Evolutionary conservation across 106 monocot genomes (phyloP).

Genomic region (Acanthochlamys bracteata): DNA sequence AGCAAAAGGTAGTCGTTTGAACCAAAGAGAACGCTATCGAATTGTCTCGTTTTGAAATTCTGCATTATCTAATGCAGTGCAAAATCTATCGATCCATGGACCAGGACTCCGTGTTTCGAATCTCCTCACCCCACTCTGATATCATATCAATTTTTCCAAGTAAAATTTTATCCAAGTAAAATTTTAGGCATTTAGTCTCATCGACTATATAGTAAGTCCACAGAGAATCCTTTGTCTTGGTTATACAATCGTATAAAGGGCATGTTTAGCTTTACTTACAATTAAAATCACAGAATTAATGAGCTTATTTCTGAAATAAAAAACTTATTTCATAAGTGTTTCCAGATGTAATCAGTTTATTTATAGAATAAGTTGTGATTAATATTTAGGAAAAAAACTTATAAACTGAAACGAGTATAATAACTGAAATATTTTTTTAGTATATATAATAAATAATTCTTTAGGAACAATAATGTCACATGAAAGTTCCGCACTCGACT

Average conservation of each 20-base stretch:
- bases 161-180: slow-evolving; percentile 28
- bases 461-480: too few relatives aligned
- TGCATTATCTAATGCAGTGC: slow-evolving; percentile 58
- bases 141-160: slow-evolving; percentile 55
- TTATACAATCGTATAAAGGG: slow-evolving; percentile 92
- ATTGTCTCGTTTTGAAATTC: slow-evolving; percentile 81
- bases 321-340: too few relatives aligned
- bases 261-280: too few relatives aligned
- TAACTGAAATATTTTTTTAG: too few relatives aligned
- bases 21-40: slow-evolving; percentile 46
- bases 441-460: too few relatives aligned
- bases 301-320: too few relatives aligned
- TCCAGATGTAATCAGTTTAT: too few relatives aligned
- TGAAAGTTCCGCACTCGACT: too few relatives aligned
- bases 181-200: slow-evolving; percentile 78
- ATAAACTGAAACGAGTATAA: too few relatives aligned
- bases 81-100: slow-evolving; percentile 77
- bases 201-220: slow-evolving; percentile 98
- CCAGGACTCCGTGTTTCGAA: slow-evolving; percentile 40
- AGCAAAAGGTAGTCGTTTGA: slow-evolving; percentile 71
- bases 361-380: too few relatives aligned
- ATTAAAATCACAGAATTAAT: too few relatives aligned
- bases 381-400: too few relatives aligned
- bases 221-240: slow-evolving; percentile 81
- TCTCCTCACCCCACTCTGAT: slow-evolving; percentile 87